Evolutionary conservation across 768 basidiomycete genomes (phyloP), one percentile per base, ranked within the genome.

Genomic region (Kwoniella bestiolae): DNA sequence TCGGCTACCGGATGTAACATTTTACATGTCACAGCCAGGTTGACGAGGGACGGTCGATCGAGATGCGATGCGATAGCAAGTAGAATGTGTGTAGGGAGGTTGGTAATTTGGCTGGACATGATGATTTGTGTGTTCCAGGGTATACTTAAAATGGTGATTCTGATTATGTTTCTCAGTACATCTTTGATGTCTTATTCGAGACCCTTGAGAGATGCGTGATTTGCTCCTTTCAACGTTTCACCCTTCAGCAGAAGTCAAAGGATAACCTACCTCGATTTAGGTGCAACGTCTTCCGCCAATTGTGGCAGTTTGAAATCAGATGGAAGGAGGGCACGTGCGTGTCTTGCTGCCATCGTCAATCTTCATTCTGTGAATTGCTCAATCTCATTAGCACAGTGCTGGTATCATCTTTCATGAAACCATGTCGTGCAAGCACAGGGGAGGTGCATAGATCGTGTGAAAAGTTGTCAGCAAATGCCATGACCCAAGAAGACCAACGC

Each of bases 11-110:
- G 57, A 3, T 23, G 45, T 11, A 46, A 7, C 8, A 18, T 18
- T 7, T 23, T 18, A 34, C 57, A 59, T 18, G 45, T 49, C 44
- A 8, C 7, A 4, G 44, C 46, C 3, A 59, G 28, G 5, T 21
- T 21, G 7, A 49, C 29, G 5, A 11, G 21, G 23, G 38, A 41
- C 3, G 26, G n/a, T 25, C 44, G 45, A 25, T 32, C 44, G 16
- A 59, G 45, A 49, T 32, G n/a, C 34, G 25, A 16, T 21, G 57
- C 26, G n/a, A 59, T 59, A 3, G 41, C 18, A 21, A 47, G 44
- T 14, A 59, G 5, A 7, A 59, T 32, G 9, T 59, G 28, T 18
- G 29, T 25, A 23, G 56, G 56, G 23, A 56, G 25, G 25, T 41
- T 23, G 14, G n/a, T 47, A 21, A 47, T 7, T 9, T 25, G 21